phyloP scores from a whole-genome alignment of 345 rosid genomes.

The Bruguiera sexangula region DNA sequence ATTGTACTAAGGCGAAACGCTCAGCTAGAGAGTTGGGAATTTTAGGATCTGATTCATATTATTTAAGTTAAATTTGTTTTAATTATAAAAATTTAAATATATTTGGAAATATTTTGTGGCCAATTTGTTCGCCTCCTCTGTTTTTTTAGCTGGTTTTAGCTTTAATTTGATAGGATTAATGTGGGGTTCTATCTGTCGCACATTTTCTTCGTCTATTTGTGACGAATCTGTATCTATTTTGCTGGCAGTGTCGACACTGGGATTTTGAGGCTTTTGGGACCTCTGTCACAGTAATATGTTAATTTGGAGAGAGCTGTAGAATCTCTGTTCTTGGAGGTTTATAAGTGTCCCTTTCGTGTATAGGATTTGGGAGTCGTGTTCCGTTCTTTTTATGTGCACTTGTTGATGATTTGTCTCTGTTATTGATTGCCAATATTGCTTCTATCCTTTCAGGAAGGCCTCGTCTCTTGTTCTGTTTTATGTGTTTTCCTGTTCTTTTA shows the following conservation, averaged over 20 bases:
- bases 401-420: constrained; percentile 11
- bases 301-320: not conserved
- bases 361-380: constrained; percentile 19
- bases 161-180: not conserved
- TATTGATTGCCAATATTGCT: constrained; percentile 9
- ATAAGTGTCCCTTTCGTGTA: constrained; percentile 16
- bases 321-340: constrained; percentile 8
- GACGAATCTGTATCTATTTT: not conserved
- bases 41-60: not conserved
- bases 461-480: constrained; percentile 24
- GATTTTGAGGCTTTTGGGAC: not conserved
- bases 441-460: not conserved
- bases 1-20: not conserved
- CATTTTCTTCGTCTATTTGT: not conserved
- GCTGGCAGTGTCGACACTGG: not conserved
- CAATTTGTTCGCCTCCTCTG: not conserved
- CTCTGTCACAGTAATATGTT: not conserved
- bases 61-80: not conserved
- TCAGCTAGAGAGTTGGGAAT: not conserved
- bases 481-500: not conserved
- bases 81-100: not conserved
- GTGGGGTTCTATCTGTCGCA: not conserved
- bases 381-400: constrained; percentile 1
- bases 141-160: not conserved
- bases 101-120: not conserved